phyloP scores from a whole-genome alignment of 441 rosid genomes.

The Populus hybrid region DNA sequence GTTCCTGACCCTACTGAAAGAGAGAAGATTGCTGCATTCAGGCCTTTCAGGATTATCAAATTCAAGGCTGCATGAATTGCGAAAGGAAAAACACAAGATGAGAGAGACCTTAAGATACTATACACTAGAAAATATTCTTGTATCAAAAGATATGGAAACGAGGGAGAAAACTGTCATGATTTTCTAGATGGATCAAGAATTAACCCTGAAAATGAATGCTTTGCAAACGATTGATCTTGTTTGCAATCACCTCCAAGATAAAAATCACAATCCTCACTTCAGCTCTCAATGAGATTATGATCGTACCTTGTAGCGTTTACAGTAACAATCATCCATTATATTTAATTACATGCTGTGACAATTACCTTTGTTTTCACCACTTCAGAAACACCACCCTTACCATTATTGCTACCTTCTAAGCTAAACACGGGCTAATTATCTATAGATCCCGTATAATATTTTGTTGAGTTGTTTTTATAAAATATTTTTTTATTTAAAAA shows the following conservation, averaged over 20 bases:
- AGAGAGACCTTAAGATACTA: constrained; percentile 13
- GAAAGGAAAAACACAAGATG: constrained; percentile 13
- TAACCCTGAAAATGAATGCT: constrained; percentile 81
- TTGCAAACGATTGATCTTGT: constrained; percentile 94
- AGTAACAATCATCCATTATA: not conserved
- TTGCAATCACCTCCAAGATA: constrained; percentile 61
- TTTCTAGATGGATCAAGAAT: constrained; percentile 16
- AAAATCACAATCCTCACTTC: not conserved
- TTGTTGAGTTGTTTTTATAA: too few relatives aligned
- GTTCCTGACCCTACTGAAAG: not conserved
- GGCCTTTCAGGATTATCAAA: constrained; percentile 91
- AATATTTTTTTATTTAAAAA: too few relatives aligned
- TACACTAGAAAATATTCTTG: not conserved
- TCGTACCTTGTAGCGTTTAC: not conserved
- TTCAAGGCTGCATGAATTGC: constrained; percentile 51
- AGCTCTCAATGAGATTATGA: not conserved
- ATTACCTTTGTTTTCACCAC: too few relatives aligned
- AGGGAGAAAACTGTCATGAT: not conserved
- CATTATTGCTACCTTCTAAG: too few relatives aligned
- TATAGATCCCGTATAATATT: too few relatives aligned
- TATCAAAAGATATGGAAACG: not conserved
- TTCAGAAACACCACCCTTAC: too few relatives aligned
- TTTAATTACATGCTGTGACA: not conserved
- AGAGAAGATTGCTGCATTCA: constrained; percentile 88
- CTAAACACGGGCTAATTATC: too few relatives aligned